phyloP scores from a whole-genome alignment of 2,329 filamentous ascomycete genomes.

The Epichloe baconii region DNA sequence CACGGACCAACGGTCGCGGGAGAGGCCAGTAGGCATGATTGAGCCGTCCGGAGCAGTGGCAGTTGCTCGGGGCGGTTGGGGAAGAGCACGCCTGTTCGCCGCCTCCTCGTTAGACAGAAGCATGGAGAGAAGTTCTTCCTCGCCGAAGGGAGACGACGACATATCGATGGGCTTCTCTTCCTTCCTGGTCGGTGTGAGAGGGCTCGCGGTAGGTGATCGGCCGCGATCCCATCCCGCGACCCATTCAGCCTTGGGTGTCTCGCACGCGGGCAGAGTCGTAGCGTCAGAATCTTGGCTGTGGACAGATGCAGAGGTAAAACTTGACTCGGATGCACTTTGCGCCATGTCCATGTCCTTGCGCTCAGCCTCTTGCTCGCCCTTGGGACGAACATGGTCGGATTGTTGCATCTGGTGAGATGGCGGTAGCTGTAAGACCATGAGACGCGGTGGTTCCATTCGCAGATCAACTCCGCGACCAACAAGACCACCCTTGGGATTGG shows the following conservation, averaged over 20 bases:
- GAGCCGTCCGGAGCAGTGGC: slow-evolving; percentile 16
- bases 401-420: slow-evolving; percentile 1
- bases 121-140: slow-evolving; percentile 20
- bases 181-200: slow-evolving; percentile 1
- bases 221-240: neutral
- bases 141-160: slow-evolving; percentile 20
- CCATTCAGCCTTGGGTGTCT: slow-evolving; percentile 8
- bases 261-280: slow-evolving; percentile 8
- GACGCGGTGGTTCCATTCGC: neutral
- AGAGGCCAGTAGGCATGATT: slow-evolving; percentile 15
- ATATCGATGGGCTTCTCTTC: slow-evolving; percentile 6
- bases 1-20: slow-evolving; percentile 13
- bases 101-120: slow-evolving; percentile 13
- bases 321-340: slow-evolving; percentile 10
- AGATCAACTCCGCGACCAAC: neutral
- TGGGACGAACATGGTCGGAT: slow-evolving; percentile 9
- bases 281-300: slow-evolving; percentile 10
- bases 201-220: slow-evolving; percentile 6
- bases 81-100: slow-evolving; percentile 14
- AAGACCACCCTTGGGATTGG: neutral
- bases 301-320: slow-evolving; percentile 16
- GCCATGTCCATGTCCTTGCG: neutral
- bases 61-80: slow-evolving; percentile 18
- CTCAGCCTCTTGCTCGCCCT: slow-evolving; percentile 1
- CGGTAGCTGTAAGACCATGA: slow-evolving; percentile 3